These are phyloP conservation scores for Hortaea sp. DNA, from an alignment of 2,329 filamentous ascomycete species.

Conservation along the genomic window DNA sequence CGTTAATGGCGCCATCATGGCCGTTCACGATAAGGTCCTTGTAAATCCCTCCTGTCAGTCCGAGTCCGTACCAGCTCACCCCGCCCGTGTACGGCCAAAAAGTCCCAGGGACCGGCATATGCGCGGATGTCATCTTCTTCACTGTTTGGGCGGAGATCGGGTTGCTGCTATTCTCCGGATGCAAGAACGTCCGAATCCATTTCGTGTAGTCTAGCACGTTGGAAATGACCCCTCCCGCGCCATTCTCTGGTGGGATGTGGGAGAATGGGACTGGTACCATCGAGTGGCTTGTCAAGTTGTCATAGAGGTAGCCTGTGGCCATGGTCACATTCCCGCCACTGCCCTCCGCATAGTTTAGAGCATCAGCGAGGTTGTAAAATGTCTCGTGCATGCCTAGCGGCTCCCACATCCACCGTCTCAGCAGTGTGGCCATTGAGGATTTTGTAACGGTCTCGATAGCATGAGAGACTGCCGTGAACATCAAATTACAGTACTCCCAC, in stretches of 20 bases:
- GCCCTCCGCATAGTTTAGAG: constrained; percentile 10
- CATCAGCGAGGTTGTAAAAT: constrained; percentile 27
- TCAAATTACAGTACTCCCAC: constrained; percentile 44
- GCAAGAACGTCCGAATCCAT: constrained; percentile 43
- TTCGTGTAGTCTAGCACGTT: constrained; percentile 42
- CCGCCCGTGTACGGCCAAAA: constrained; percentile 9
- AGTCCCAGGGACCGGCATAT: constrained; percentile 17
- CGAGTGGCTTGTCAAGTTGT: constrained; percentile 4
- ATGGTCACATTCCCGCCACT: constrained; percentile 3
- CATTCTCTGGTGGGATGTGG: constrained; percentile 9
- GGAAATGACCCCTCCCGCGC: constrained; percentile 28
- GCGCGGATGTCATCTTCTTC: constrained; percentile 5
- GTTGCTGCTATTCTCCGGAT: constrained; percentile 9
- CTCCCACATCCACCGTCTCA: constrained; percentile 28
- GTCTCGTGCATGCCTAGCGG: constrained; percentile 34
- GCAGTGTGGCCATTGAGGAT: constrained; percentile 21
- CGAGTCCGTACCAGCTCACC: constrained; percentile 29
- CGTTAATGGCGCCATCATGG: constrained; percentile 37
- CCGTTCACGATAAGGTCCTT: constrained; percentile 33
- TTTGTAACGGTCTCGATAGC: constrained; percentile 35
- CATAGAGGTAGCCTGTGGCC: constrained; percentile 16
- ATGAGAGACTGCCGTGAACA: constrained; percentile 41
- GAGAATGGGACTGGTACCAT: constrained; percentile 6
- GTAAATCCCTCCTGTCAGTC: constrained; percentile 32
- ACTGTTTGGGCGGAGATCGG: constrained; percentile 5